These are phyloP conservation scores for Knoxdaviesia capensis DNA, from an alignment of 2,329 filamentous ascomycete genomes.

Conservation along the genomic window DNA sequence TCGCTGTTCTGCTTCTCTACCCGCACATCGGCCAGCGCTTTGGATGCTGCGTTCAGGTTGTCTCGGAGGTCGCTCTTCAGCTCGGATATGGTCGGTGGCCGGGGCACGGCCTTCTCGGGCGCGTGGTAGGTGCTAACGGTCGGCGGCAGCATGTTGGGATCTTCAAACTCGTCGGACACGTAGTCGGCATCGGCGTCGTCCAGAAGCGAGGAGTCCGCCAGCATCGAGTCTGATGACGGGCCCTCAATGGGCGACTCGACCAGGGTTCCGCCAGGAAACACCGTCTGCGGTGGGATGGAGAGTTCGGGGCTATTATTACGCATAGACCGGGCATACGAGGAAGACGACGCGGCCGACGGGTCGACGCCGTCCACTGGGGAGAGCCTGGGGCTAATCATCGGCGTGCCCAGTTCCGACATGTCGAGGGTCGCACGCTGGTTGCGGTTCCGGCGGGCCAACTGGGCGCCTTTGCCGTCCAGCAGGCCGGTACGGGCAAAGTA, in stretches of 20 bases:
- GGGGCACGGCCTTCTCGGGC: constrained; percentile 60
- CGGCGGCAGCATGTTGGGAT: constrained; percentile 75
- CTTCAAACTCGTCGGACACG: constrained; percentile 34
- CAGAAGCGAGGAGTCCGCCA: too few relatives aligned
- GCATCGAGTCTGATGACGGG: too few relatives aligned
- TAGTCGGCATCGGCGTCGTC: too few relatives aligned
- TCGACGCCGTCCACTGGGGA: constrained; percentile 25
- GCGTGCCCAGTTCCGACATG: constrained; percentile 27
- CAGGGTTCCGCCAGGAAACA: constrained; percentile 11
- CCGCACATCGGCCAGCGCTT: constrained; percentile 40
- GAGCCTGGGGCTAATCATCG: constrained; percentile 7
- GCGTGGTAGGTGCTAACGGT: constrained; percentile 92
- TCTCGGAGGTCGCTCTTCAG: constrained; percentile 49
- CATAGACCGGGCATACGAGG: constrained; percentile 26
- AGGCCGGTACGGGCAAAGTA: constrained; percentile 93
- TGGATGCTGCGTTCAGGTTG: constrained; percentile 47
- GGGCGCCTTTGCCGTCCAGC: constrained; percentile 79
- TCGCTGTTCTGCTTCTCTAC: constrained; percentile 9
- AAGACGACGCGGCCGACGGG: constrained; percentile 5
- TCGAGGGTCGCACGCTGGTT: constrained; percentile 37
- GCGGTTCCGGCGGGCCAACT: constrained; percentile 55
- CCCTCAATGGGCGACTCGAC: constrained; percentile 28
- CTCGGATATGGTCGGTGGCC: constrained; percentile 63
- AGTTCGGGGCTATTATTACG: constrained; percentile 38
- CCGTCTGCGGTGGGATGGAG: constrained; percentile 4